Conservation (phyloP, 78 protist species). For the Tieghemostelium lacteum region DNA sequence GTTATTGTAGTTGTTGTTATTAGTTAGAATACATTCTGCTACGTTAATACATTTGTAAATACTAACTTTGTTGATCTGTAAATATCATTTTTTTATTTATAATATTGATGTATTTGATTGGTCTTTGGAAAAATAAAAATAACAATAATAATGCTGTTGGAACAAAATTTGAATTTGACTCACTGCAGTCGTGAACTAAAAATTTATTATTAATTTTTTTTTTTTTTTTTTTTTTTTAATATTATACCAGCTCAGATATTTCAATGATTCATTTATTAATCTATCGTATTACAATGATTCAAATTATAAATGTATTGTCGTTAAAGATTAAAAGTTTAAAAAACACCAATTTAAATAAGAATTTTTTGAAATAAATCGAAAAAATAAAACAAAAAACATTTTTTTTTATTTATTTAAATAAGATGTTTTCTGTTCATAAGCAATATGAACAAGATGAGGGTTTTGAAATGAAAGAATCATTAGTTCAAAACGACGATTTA, state of each 20-base stretch:
- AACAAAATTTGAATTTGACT: neutral
- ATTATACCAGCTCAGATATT: no score
- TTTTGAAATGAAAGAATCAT: neutral
- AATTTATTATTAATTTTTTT: neutral
- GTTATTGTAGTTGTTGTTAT: neutral
- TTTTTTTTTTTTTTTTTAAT: slow-evolving; percentile 4
- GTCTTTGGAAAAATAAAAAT: no score
- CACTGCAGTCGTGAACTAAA: neutral
- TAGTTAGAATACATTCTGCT: neutral
- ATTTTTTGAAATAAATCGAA: no score
- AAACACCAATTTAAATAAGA: neutral
- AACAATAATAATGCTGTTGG: no score
- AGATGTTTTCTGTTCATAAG: neutral
- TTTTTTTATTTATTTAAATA: no score
- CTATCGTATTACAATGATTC: no score
- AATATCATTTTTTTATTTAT: slow-evolving; percentile 7
- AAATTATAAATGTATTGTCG: neutral
- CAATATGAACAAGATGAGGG: neutral
- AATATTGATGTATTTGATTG: slow-evolving; percentile 6
- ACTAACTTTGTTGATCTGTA: slow-evolving; percentile 64
- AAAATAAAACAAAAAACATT: no score
- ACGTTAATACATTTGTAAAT: neutral
- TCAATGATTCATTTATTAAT: no score
- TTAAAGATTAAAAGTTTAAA: neutral
- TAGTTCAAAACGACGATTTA: neutral